These are phyloP conservation scores for Clonostachys solani DNA, from an alignment of 2,329 filamentous ascomycete species.

Conservation along the genomic window DNA sequence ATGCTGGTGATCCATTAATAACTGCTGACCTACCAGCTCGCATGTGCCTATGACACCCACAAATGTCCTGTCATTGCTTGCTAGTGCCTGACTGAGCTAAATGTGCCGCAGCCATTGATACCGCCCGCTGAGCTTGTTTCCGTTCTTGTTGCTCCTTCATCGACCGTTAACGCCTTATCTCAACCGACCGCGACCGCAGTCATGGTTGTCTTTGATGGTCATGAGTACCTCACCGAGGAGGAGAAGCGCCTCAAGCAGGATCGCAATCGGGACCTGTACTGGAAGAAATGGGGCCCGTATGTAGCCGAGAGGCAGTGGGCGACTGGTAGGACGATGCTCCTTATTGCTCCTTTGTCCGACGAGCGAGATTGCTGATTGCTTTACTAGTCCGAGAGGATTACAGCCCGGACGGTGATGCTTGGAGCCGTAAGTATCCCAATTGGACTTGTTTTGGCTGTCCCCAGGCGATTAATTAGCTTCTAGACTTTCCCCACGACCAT, in stretches of 20 bases:
- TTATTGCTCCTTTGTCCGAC: background rate
- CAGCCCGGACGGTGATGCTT: constrained; percentile 82
- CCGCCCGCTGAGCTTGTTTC: too few species aligned
- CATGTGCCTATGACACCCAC: too few species aligned
- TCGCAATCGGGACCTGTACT: constrained; percentile 79
- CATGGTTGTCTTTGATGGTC: constrained; percentile 88
- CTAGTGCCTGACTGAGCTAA: too few species aligned
- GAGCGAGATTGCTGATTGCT: constrained; percentile 8
- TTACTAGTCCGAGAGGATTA: constrained; percentile 82
- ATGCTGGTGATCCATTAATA: too few species aligned
- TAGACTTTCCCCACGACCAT: constrained; percentile 92
- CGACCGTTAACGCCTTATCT: background rate
- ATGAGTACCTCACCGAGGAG: constrained; percentile 85
- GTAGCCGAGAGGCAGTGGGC: constrained; percentile 94
- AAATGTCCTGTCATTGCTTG: too few species aligned
- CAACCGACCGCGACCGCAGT: constrained; percentile 8
- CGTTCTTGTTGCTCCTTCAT: too few species aligned
- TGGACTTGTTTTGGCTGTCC: background rate
- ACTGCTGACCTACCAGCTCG: too few species aligned
- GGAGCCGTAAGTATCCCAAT: constrained; percentile 69
- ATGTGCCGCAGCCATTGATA: too few species aligned
- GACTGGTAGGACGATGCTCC: constrained; percentile 56
- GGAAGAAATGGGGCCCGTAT: constrained; percentile 98
- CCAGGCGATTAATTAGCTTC: background rate
- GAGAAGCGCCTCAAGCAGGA: constrained; percentile 88